phyloP scores from a whole-genome alignment of 208 protist species.

The Leishmania amazonensis region DNA sequence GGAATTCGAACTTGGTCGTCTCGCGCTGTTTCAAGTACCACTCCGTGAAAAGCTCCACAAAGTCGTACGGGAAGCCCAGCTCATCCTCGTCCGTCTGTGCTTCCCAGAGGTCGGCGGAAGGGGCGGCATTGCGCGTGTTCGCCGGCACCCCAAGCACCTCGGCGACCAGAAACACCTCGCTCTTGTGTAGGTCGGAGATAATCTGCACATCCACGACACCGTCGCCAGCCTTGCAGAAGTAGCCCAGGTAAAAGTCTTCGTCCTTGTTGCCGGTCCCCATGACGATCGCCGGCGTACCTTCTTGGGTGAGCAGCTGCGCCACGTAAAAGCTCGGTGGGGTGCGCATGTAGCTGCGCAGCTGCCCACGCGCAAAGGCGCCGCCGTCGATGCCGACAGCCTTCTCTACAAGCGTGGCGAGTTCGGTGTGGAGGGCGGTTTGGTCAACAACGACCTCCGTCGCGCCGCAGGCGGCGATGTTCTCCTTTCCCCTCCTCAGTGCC shows the following conservation, averaged over 20 bases:
- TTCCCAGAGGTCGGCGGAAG: slow-evolving; percentile 96
- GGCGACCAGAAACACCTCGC: slow-evolving; percentile 91
- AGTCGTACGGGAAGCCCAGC: slow-evolving; percentile 96
- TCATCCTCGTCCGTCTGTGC: slow-evolving; percentile 97
- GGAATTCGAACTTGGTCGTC: slow-evolving; percentile 51
- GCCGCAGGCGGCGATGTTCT: slow-evolving; percentile 79
- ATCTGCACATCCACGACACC: slow-evolving; percentile 96
- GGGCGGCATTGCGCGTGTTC: slow-evolving; percentile 81
- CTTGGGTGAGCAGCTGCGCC: slow-evolving; percentile 88
- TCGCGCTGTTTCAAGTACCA: slow-evolving; percentile 74
- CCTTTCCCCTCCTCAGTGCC: slow-evolving; percentile 85
- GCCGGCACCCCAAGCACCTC: slow-evolving; percentile 80
- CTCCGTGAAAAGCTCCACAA: slow-evolving; percentile 95
- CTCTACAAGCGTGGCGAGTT: slow-evolving; percentile 74
- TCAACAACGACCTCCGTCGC: slow-evolving; percentile 92
- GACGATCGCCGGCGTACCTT: slow-evolving; percentile 91
- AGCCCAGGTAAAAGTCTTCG: slow-evolving; percentile 96
- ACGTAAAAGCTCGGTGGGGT: slow-evolving; percentile 94
- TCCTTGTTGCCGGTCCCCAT: slow-evolving; percentile 98
- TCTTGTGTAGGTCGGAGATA: slow-evolving; percentile 97
- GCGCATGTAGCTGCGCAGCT: slow-evolving; percentile 96
- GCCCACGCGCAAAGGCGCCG: slow-evolving; percentile 89
- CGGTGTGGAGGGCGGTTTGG: slow-evolving; percentile 87
- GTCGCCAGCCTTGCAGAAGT: slow-evolving; percentile 98
- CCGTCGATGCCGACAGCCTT: slow-evolving; percentile 70